Evolutionary conservation across 2,329 filamentous ascomycete species (phyloP).

Genomic region (Arthrobotrys entomopaga): DNA sequence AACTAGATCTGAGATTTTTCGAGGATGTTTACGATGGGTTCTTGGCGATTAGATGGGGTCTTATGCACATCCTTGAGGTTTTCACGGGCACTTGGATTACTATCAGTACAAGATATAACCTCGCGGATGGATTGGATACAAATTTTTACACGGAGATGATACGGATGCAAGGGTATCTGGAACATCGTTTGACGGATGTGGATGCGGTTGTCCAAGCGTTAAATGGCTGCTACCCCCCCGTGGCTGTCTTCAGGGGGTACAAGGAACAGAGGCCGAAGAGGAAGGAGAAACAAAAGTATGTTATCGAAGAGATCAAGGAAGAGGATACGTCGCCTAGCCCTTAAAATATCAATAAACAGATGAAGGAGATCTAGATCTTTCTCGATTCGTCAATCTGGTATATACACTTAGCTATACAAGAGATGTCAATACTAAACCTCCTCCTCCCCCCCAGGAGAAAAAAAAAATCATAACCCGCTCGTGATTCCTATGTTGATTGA

Average conservation of each 20-base stretch:
- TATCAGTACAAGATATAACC: conserved; percentile 8
- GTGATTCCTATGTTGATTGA: too few relatives aligned
- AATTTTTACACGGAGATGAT: conserved; percentile 18
- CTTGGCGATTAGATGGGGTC: conserved; percentile 4
- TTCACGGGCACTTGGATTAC: conserved; percentile 11
- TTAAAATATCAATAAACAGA: not conserved
- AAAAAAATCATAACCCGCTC: not conserved
- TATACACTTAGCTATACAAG: too few relatives aligned
- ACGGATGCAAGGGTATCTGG: conserved; percentile 25
- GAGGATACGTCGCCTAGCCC: not conserved
- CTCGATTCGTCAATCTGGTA: too few relatives aligned
- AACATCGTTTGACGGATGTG: conserved; percentile 13
- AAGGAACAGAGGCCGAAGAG: conserved; percentile 7
- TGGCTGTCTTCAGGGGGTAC: conserved; percentile 4
- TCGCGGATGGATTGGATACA: conserved; percentile 12
- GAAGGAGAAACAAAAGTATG: not conserved
- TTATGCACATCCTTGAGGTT: not conserved
- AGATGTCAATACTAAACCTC: not conserved
- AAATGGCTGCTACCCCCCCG: not conserved
- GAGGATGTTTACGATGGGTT: conserved; percentile 10
- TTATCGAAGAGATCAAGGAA: conserved; percentile 1
- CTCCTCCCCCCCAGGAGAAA: too few relatives aligned
- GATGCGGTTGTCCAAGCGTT: not conserved
- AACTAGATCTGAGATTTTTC: conserved; percentile 23
- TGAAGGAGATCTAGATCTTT: too few relatives aligned